These are phyloP conservation scores for Marchantia polymorpha DNA, from an alignment of 225 moss, liverwort and hornwort species.

Conservation along the genomic window DNA sequence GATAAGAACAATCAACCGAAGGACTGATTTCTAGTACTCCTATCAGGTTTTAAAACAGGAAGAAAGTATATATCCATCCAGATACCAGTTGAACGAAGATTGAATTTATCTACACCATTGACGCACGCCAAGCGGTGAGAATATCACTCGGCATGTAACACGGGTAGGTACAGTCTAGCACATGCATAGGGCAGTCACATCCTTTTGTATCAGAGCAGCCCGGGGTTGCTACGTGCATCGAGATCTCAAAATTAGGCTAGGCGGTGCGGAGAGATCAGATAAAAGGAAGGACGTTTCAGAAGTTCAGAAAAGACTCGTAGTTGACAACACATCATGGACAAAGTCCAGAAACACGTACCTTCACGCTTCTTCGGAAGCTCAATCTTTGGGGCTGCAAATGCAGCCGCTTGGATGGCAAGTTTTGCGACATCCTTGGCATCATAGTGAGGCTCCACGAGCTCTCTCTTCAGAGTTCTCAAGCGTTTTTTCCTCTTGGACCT, in stretches of 20 bases:
- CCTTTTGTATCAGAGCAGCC: slow-evolving; percentile 31
- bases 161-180: slow-evolving; percentile 38
- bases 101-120: slow-evolving; percentile 38
- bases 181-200: slow-evolving; percentile 36
- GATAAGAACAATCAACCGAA: too few relatives aligned
- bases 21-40: too few relatives aligned
- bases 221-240: slow-evolving; percentile 35
- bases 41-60: too few relatives aligned
- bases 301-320: too few relatives aligned
- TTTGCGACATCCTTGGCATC: slow-evolving; percentile 64
- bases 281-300: neutral
- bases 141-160: slow-evolving; percentile 35
- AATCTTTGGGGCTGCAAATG: slow-evolving; percentile 68
- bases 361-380: slow-evolving; percentile 60
- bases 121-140: slow-evolving; percentile 34
- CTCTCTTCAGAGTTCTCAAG: slow-evolving; percentile 84
- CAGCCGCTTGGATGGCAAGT: slow-evolving; percentile 60
- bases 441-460: slow-evolving; percentile 71
- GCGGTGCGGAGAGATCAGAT: too few relatives aligned
- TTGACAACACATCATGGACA: too few relatives aligned
- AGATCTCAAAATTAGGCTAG: too few relatives aligned
- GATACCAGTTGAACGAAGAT: too few relatives aligned
- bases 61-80: too few relatives aligned
- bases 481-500: slow-evolving; percentile 90
- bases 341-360: slow-evolving; percentile 25